Conservation (phyloP, 768 basidiomycete species). For the Leccinum ochraceum region DNA sequence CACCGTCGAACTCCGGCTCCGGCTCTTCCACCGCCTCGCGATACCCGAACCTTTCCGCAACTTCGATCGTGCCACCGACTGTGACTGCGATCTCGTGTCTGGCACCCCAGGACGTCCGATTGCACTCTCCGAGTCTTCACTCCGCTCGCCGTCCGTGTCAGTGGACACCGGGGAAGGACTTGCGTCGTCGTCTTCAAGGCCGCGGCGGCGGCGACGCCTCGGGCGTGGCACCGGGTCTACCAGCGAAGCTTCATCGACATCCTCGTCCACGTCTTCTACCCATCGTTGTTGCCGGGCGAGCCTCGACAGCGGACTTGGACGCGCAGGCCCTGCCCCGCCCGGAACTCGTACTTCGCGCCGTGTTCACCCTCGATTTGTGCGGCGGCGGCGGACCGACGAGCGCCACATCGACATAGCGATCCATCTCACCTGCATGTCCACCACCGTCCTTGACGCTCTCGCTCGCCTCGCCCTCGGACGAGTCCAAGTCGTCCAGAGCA, state of each 20-base stretch:
- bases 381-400: constrained; percentile 4
- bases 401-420: constrained; percentile 33
- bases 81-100: constrained; percentile 20
- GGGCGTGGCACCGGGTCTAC: neutral
- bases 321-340: constrained; percentile 33
- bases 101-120: neutral
- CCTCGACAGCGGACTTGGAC: constrained; percentile 68
- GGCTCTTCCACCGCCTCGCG: constrained; percentile 31
- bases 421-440: constrained; percentile 31
- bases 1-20: constrained; percentile 67
- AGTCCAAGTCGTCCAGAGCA: constrained; percentile 76
- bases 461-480: constrained; percentile 39
- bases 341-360: constrained; percentile 37
- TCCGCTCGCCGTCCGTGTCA: constrained; percentile 57
- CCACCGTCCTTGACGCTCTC: constrained; percentile 22
- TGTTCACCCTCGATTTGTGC: constrained; percentile 30
- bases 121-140: constrained; percentile 28
- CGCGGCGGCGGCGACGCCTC: constrained; percentile 22
- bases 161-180: constrained; percentile 63
- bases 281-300: constrained; percentile 55
- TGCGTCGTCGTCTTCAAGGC: constrained; percentile 47
- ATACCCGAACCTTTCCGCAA: constrained; percentile 33
- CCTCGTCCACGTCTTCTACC: constrained; percentile 50
- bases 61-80: constrained; percentile 33
- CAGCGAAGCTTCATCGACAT: neutral